phyloP scores from a whole-genome alignment of 2,329 filamentous ascomycete genomes.

The Apiospora marii region DNA sequence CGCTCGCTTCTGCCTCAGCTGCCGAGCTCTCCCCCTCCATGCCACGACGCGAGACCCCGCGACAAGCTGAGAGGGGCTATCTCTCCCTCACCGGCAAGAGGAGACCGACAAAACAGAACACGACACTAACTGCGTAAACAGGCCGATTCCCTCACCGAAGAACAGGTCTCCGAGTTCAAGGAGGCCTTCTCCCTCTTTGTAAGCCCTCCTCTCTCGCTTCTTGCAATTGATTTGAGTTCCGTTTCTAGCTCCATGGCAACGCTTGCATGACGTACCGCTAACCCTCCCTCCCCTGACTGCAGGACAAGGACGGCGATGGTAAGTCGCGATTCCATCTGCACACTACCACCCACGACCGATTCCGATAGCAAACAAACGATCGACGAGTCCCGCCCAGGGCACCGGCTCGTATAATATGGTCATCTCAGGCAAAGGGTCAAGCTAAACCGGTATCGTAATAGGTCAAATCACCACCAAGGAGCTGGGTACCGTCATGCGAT shows the following conservation, averaged over 20 bases:
- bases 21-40: background rate
- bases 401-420: background rate
- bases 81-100: slow-evolving; percentile 3
- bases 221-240: slow-evolving; percentile 2
- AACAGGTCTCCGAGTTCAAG: slow-evolving; percentile 99
- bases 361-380: background rate
- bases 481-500: slow-evolving; percentile 89
- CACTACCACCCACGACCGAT: background rate
- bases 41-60: slow-evolving; percentile 16
- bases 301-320: slow-evolving; percentile 95
- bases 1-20: background rate
- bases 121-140: slow-evolving; percentile 47
- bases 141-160: slow-evolving; percentile 98
- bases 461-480: slow-evolving; percentile 94
- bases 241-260: background rate
- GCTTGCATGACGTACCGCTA: slow-evolving; percentile 35
- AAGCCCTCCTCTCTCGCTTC: slow-evolving; percentile 55
- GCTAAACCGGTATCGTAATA: slow-evolving; percentile 44
- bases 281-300: slow-evolving; percentile 34
- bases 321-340: slow-evolving; percentile 48
- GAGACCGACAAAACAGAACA: slow-evolving; percentile 19
- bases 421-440: background rate
- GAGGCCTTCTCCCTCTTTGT: slow-evolving; percentile 99
- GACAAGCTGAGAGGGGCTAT: background rate
- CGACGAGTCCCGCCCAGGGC: background rate